Evolutionary conservation across 2,329 filamentous ascomycete species (phyloP).

Genomic region (Cytospora piceicola): DNA sequence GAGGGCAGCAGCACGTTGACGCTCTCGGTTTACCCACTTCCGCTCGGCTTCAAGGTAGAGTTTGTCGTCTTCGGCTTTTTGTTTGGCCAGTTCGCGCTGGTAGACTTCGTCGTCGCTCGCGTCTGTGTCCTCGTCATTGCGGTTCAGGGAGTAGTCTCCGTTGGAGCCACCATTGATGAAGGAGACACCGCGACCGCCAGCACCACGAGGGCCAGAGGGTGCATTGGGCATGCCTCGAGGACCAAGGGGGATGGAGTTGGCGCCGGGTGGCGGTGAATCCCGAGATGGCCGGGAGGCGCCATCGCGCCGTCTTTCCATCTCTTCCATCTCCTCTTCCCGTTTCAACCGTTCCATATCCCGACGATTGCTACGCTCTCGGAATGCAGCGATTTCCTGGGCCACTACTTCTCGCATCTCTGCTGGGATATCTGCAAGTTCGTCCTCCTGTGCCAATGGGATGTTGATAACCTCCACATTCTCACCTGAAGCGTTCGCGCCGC

Average conservation of each 20-base stretch:
- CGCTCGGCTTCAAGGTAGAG: conserved; percentile 83
- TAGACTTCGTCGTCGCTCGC: conserved; percentile 88
- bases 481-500: conserved; percentile 47
- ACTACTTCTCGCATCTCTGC: conserved; percentile 96
- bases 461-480: conserved; percentile 83
- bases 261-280: conserved; percentile 69
- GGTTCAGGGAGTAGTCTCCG: conserved; percentile 58
- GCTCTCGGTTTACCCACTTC: conserved; percentile 88
- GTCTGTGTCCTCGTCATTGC: conserved; percentile 84
- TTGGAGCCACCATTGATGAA: conserved; percentile 81
- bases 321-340: conserved; percentile 90
- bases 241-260: conserved; percentile 78
- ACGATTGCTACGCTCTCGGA: conserved; percentile 87
- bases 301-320: conserved; percentile 77
- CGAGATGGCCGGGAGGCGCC: conserved; percentile 65
- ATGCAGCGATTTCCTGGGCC: conserved; percentile 89
- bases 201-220: conserved; percentile 64
- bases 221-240: conserved; percentile 74
- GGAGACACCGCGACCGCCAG: conserved; percentile 64
- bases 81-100: conserved; percentile 69
- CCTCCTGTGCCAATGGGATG: conserved; percentile 84
- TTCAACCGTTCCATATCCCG: conserved; percentile 86
- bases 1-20: conserved; percentile 79
- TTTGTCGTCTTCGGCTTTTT: conserved; percentile 76
- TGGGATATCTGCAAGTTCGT: conserved; percentile 93